A percentile compares a stretch with the other conserved stretches of the same genome.
Evolutionary conservation across 306 rosid genomes (phyloP).

Genomic region (Gastrolobium bilobum): DNA sequence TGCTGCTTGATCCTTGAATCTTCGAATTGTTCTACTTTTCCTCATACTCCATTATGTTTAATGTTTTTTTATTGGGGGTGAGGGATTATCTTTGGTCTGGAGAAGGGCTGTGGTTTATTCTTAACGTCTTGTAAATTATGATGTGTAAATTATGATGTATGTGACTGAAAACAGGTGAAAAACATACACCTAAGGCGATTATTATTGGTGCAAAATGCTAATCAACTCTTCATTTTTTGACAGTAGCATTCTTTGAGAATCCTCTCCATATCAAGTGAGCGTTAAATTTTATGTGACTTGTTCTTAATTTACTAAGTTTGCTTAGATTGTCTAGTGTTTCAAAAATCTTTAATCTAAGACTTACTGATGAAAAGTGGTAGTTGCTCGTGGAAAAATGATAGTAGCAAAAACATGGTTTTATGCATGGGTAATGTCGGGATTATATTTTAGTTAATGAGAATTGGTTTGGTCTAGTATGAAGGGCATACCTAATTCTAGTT

Average conservation of each 20-base stretch:
- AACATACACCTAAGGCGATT: background rate
- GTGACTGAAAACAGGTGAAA: background rate
- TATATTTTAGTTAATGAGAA: no score
- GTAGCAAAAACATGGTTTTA: no score
- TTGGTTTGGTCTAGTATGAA: no score
- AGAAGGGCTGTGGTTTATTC: constrained; percentile 3
- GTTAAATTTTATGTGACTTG: no score
- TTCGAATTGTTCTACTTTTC: background rate
- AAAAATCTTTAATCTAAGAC: no score
- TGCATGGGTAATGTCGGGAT: no score
- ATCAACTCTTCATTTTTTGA: background rate
- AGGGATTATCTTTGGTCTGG: constrained; percentile 25
- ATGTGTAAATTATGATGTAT: background rate
- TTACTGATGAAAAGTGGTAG: no score
- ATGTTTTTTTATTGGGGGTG: background rate
- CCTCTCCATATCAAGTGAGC: background rate
- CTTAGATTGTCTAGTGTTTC: no score
- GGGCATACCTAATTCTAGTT: no score
- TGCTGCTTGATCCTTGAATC: constrained; percentile 39
- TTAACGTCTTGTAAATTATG: constrained; percentile 11
- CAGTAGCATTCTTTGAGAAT: background rate
- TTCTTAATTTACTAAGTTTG: no score
- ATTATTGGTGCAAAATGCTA: background rate
- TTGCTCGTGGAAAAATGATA: no score
- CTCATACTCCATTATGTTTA: background rate